Conservation (phyloP, 805 yeast species). For the Nakazawaea sp. region DNA sequence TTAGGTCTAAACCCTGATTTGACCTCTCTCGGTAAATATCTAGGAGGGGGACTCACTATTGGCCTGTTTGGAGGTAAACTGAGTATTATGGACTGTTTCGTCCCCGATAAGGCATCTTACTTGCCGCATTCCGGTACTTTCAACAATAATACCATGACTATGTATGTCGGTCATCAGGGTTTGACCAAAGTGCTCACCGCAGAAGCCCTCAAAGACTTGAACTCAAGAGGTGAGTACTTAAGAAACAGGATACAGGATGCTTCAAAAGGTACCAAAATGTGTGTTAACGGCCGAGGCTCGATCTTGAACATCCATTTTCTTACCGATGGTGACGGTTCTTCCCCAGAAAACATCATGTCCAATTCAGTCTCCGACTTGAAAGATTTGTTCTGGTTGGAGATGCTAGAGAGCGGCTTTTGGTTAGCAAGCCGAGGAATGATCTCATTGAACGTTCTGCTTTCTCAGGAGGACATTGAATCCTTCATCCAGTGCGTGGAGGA, state of each 20-base stretch:
- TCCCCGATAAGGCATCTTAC: conserved; percentile 3
- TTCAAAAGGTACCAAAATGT: conserved; percentile 10
- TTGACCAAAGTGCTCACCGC: conserved; percentile 8
- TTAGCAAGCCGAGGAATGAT: conserved; percentile 13
- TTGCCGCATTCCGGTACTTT: conserved; percentile 14
- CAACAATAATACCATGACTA: conserved; percentile 14
- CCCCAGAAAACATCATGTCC: neutral
- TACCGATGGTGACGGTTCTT: neutral
- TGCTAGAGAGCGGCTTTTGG: conserved; percentile 13
- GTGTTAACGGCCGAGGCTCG: conserved; percentile 12
- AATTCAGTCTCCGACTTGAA: conserved; percentile 5
- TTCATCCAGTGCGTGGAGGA: conserved; percentile 4
- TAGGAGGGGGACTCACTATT: conserved; percentile 14
- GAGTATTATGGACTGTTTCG: conserved; percentile 11
- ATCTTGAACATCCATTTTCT: conserved; percentile 7
- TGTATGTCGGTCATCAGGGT: conserved; percentile 12
- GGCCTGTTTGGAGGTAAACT: conserved; percentile 14
- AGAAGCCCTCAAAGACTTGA: conserved; percentile 3
- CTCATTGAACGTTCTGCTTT: conserved; percentile 7
- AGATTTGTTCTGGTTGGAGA: conserved; percentile 12
- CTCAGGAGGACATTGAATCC: conserved; percentile 8
- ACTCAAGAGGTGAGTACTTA: conserved; percentile 8
- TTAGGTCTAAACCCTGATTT: conserved; percentile 11
- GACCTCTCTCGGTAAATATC: conserved; percentile 12
- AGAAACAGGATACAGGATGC: neutral